Evolutionary conservation across 106 monocot genomes (phyloP).

Genomic region (Cymbidium sinense): DNA sequence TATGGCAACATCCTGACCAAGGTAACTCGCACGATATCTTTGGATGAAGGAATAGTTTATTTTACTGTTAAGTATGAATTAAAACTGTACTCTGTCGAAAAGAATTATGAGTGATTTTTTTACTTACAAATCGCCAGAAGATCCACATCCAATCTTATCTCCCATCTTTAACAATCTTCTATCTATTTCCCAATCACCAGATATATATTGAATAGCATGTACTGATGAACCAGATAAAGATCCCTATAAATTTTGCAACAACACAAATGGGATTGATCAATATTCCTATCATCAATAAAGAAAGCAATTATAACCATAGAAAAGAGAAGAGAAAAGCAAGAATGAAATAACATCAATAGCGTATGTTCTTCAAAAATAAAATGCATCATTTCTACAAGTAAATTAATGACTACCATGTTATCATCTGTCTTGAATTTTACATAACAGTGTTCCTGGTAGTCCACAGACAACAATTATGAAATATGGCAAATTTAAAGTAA

Average conservation of each 20-base stretch:
- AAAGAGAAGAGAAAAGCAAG: too few species aligned
- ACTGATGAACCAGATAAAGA: constrained; percentile 50
- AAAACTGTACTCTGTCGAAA: too few species aligned
- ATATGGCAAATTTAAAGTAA: not conserved
- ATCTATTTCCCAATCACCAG: constrained; percentile 66
- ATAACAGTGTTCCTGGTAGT: not conserved
- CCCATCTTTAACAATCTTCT: constrained; percentile 50
- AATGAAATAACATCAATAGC: not conserved
- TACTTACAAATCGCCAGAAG: constrained; percentile 83
- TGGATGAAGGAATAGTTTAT: not conserved
- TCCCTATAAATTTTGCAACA: constrained; percentile 28
- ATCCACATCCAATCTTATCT: constrained; percentile 69
- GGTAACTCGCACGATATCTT: constrained; percentile 78
- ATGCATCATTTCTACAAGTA: not conserved
- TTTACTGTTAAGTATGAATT: not conserved
- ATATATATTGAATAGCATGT: constrained; percentile 26
- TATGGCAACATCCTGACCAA: constrained; percentile 83
- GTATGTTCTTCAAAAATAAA: not conserved
- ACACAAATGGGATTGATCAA: too few species aligned
- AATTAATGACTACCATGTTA: not conserved
- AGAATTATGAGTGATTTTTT: not conserved
- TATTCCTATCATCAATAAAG: too few species aligned
- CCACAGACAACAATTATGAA: not conserved
- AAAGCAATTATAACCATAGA: not conserved
- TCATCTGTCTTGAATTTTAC: not conserved